Evolutionary conservation across 495 filamentous ascomycete genomes (phyloP).

Genomic region (Apiosordaria backusii): DNA sequence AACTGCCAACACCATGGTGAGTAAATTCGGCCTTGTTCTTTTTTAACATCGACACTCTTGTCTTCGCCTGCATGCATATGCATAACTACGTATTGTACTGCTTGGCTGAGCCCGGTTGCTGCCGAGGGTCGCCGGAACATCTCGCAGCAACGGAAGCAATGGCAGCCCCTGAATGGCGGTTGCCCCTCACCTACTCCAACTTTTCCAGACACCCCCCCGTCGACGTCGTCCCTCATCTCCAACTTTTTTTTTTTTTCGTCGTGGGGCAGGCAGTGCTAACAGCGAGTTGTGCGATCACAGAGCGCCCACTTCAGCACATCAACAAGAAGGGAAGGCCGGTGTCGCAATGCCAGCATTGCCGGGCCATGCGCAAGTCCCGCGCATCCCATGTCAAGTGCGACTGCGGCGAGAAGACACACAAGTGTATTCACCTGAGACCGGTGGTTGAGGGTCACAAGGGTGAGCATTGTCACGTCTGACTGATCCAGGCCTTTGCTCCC

Average conservation of each 20-base stretch:
- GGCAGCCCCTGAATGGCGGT: conserved; percentile 3
- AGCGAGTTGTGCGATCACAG: conserved; percentile 44
- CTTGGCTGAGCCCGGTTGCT: conserved; percentile 28
- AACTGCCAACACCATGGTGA: conserved; percentile 88
- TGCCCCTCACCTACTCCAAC: conserved; percentile 16
- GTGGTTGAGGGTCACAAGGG: conserved; percentile 53
- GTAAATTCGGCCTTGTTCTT: conserved; percentile 39
- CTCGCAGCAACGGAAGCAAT: conserved; percentile 21
- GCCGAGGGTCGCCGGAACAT: conserved; percentile 31
- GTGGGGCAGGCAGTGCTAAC: conserved; percentile 23
- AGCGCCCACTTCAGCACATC: conserved; percentile 90
- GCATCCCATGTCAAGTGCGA: conserved; percentile 95
- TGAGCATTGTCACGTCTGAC: conserved; percentile 42
- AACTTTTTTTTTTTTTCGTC: background rate
- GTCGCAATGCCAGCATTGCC: conserved; percentile 97
- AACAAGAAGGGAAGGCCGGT: conserved; percentile 98
- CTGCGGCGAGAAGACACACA: conserved; percentile 87
- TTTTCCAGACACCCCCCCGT: conserved; percentile 11
- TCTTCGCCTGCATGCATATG: conserved; percentile 9
- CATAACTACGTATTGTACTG: conserved; percentile 3
- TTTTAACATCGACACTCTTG: conserved; percentile 9
- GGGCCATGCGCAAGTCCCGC: conserved; percentile 93
- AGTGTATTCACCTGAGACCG: conserved; percentile 59
- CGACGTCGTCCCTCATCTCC: conserved; percentile 1
- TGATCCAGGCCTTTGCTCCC: conserved; percentile 35